Evolutionary conservation across 2,329 filamentous ascomycete species (phyloP), one percentile per base, ranked within the genome.

Genomic region (Fusarium heterosporum): DNA sequence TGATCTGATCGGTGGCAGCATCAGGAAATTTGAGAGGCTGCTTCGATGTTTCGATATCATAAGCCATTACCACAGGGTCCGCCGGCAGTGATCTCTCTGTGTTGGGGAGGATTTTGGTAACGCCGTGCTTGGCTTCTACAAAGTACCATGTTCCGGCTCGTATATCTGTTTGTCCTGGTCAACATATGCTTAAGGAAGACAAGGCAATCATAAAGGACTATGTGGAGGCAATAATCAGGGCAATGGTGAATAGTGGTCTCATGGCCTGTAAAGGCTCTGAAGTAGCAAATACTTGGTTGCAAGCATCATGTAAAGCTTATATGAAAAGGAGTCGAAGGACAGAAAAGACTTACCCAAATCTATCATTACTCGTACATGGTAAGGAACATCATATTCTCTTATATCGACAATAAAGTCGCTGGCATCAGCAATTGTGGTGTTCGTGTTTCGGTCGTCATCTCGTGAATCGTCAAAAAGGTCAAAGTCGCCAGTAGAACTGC

Each of bases 241-340:
- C 88, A 87, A 87, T 85, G 92, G 93, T 95, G 91, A 91, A 76
- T 89, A 87, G 84, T 86, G 89, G 93, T 99, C 95, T 99, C 96
- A 98, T 97, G 82, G 93, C 94, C 88, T 81, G 81, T 38, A 17
- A 82, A 77, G 89, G 93, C 93, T 99, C 96, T 97, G 95, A 98
- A 99, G 96, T 98, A 98, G 96, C 96, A 98, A 98, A 98, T 98
- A 98, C 94, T 93, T 93, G 85, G 81, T 89, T 91, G 89, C 88
- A 91, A 91, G 87, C 95, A 98, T 98, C 95, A 93, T 96, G 26
- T 50, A 64, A 56, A 55, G 51, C 42, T 49, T 40, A 25, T 30
- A 14, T 9, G 28, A 32, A 38, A 28, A 38, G 29, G 29, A 26
- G 25, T 22, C 7, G 17, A 6, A 29, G 36, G 8, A 19, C 17